phyloP scores from a whole-genome alignment of 1,284 basidiomycete genomes.

The Wallemia ichthyophaga region DNA sequence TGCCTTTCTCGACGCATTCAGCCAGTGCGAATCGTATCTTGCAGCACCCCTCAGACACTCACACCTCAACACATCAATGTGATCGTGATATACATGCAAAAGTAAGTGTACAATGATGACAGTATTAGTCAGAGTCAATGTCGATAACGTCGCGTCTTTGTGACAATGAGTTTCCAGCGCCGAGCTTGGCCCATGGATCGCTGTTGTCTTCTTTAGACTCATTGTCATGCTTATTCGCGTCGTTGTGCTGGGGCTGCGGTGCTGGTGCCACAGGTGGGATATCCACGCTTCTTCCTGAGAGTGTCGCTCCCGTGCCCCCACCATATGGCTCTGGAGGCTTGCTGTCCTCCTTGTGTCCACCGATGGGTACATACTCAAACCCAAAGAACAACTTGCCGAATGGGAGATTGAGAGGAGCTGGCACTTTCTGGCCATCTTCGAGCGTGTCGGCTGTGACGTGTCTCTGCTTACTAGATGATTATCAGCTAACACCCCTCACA shows the following conservation, averaged over 20 bases:
- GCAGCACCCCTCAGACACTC: no score
- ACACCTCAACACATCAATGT: no score
- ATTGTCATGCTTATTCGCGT: neutral
- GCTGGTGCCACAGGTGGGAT: neutral
- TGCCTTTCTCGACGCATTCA: no score
- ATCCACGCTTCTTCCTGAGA: neutral
- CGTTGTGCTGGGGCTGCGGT: neutral
- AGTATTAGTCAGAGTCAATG: slow-evolving; percentile 1
- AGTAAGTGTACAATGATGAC: neutral
- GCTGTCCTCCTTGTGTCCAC: neutral
- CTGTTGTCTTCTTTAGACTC: neutral
- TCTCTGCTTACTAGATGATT: slow-evolving; percentile 1
- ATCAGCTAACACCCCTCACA: neutral
- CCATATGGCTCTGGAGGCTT: neutral
- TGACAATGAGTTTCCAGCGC: neutral
- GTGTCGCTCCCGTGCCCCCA: neutral
- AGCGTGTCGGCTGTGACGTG: slow-evolving; percentile 58
- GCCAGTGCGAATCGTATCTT: no score
- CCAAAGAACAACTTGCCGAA: slow-evolving; percentile 86
- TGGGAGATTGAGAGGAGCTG: slow-evolving; percentile 65
- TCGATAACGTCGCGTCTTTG: neutral
- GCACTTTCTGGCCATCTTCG: slow-evolving; percentile 45
- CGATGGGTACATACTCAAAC: slow-evolving; percentile 18
- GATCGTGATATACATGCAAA: neutral
- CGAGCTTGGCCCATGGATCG: slow-evolving; percentile 1